These are phyloP conservation scores for Aspergillus nanangensis DNA, from an alignment of 495 filamentous ascomycete genomes.

Conservation along the genomic window DNA sequence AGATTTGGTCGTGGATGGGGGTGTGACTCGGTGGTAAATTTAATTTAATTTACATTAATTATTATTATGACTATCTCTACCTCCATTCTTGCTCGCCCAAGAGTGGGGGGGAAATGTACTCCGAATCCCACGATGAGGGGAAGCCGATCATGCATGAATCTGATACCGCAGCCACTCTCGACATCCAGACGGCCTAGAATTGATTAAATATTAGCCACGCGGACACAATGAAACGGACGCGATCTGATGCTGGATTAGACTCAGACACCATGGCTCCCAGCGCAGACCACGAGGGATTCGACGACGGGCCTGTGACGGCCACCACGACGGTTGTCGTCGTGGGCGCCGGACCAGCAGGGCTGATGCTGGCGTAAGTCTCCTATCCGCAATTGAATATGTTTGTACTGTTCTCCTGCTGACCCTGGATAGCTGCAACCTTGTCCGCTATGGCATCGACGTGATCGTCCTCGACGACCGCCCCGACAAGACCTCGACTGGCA, in stretches of 20 bases:
- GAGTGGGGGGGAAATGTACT: neutral
- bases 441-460: slow-evolving; percentile 63
- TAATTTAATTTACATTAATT: too few species aligned
- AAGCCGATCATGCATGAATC: neutral
- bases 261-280: slow-evolving; percentile 24
- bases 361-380: slow-evolving; percentile 60
- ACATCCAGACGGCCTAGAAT: too few species aligned
- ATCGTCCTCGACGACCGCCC: slow-evolving; percentile 69
- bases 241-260: neutral
- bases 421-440: slow-evolving; percentile 55
- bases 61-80: neutral
- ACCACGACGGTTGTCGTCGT: slow-evolving; percentile 58
- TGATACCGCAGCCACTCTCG: too few species aligned
- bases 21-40: slow-evolving; percentile 29
- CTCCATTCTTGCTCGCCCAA: neutral
- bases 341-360: slow-evolving; percentile 65
- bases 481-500: slow-evolving; percentile 64
- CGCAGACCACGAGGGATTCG: slow-evolving; percentile 21
- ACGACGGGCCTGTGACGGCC: slow-evolving; percentile 13
- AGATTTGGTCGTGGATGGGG: slow-evolving; percentile 55
- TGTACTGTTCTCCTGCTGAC: neutral
- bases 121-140: neutral
- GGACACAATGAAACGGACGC: neutral
- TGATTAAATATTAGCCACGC: too few species aligned
- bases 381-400: neutral